Evolutionary conservation across 2,329 filamentous ascomycete genomes (phyloP), one percentile per base, ranked within the genome.

Genomic region (Aureobasidium sp.): DNA sequence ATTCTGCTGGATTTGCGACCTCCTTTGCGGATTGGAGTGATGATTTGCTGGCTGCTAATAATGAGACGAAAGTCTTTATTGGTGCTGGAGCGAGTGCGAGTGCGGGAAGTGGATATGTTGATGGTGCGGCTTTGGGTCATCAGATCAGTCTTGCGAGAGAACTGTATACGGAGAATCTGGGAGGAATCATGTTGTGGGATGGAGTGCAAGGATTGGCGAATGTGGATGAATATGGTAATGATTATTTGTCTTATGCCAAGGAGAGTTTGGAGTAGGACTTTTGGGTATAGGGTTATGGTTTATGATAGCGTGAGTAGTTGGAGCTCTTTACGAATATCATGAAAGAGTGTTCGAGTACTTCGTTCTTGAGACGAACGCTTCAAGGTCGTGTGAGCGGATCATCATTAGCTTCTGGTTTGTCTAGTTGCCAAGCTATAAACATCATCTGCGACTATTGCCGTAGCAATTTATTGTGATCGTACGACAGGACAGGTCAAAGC

Each of bases 111-210:
- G 74, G 73, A 5, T 78, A 77, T 64, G 62, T 67, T 29, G 65
- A 65, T 39, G 61, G 68, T 10, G 64, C 64, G 42, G 66, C 62
- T 6, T 68, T 77, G 64, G 64, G 63, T 32, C 42, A 58, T 7
- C 65, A 74, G n/a, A 67, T 72, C n/a, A 65, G 67, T 32, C 66
- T 68, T n/a, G 70, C 69, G n/a, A 70, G 67, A 64, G 63, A 62
- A 1, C 68, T 72, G 46, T 64, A 64, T 12, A 46, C 69, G 27
- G 15, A 23, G 1, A 75, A 73, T 62, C 71, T 78, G 64, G 75
- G 74, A 0, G 75, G 75, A 0, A 68, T 76, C 5, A 77, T 76
- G 74, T 70, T 76, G 63, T 77, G 75, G 75, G 75, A 74, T 67
- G 70, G 69, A 10, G 62, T 64, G 9, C 64, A 69, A 50, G 72